Base-by-base conservation (phyloP, 352 stramenopile species). In the Aphanomyces euteiches region DNA sequence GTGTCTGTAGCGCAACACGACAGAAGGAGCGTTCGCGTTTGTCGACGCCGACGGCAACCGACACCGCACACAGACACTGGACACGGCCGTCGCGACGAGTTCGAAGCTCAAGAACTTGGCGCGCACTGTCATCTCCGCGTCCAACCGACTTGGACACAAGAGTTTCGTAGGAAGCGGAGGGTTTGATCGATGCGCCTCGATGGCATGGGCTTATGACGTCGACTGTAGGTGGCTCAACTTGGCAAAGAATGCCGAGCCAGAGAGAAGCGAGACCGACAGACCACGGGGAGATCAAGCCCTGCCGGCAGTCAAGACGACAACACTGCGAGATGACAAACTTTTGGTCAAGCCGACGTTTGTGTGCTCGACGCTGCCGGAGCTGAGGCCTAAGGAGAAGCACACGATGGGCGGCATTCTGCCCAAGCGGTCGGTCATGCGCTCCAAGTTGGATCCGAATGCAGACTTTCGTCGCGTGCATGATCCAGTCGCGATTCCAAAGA, bases 381-480 rank as follows among this genome's bases (percentile, higher is more conserved):
- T 91, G 58, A 77, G 79, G 58, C 70, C 79, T 0, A 80, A 80
- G 4, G 83, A 90, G 56, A 85, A 82, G 41, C 79, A 80, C 13
- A 41, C 69, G 4, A 90, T 92, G 80, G 85, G 85, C n/a, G 85
- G 85, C 5, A 60, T 84, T 15, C 67, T 89, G 47, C 83, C 82
- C 38, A 90, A 90, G 66, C 77, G 83, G 12, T 92, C 84, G 47
- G 78, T 75, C 5, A 77, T 90, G 56, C 76, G 84, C 0, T 87
- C 75, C 38, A 82, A 84, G 1, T 73, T 90, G 61, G 84, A 92
- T 50, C 80, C 80, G 45, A 84, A 78, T 40, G 76, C 86, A 3
- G 84, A 92, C 57, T 80, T 90, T 36, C 81, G 84, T 36, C 79
- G 84, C 15, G 83, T 90, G 50, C 82, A 92, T 75, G 84, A 84